phyloP scores from a whole-genome alignment of 164 flowering plant species.

The Paratinospora sagittata region DNA sequence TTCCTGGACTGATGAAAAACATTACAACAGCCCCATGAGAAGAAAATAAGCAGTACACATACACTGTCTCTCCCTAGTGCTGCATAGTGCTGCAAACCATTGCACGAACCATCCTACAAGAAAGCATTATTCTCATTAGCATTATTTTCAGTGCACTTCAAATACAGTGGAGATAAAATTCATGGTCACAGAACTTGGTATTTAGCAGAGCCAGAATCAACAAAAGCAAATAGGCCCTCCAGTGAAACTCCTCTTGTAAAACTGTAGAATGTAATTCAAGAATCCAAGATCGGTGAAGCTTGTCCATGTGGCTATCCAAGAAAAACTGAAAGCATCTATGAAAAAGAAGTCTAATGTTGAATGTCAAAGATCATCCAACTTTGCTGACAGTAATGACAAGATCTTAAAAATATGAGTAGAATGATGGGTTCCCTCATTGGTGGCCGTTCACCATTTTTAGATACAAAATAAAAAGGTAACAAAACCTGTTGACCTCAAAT shows the following conservation, averaged over 20 bases:
- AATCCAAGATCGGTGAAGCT: not conserved
- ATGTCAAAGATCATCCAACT: too few species aligned
- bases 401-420: too few species aligned
- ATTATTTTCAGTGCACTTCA: not conserved
- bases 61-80: conserved; percentile 93
- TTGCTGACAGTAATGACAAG: too few species aligned
- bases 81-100: conserved; percentile 97
- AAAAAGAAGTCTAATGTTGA: too few species aligned
- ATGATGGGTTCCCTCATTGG: too few species aligned
- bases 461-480: too few species aligned
- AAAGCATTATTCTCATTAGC: conserved; percentile 11
- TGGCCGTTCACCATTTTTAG: too few species aligned
- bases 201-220: not conserved
- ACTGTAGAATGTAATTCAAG: not conserved
- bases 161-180: not conserved
- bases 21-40: not conserved
- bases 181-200: not conserved
- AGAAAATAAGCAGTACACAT: conserved; percentile 24
- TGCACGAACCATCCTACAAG: conserved; percentile 93
- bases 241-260: not conserved
- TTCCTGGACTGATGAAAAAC: not conserved
- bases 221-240: too few species aligned
- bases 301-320: not conserved
- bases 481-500: too few species aligned
- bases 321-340: not conserved